Base-by-base conservation (phyloP, 495 filamentous ascomycete genomes). In the Alectoria sarmentosa region DNA sequence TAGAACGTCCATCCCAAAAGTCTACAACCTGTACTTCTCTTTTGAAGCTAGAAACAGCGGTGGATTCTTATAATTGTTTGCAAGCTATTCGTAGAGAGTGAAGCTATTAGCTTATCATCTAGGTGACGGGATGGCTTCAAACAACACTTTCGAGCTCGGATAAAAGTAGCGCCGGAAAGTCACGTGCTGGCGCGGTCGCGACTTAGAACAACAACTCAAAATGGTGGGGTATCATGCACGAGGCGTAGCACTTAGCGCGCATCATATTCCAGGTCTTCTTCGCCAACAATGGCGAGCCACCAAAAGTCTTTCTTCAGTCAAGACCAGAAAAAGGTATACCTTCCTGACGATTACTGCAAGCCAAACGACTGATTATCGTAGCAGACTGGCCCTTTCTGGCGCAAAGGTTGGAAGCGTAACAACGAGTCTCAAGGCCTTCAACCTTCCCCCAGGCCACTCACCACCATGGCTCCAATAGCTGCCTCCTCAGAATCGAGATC, bases 401-500 rank as follows among this genome's bases (percentile, higher is more conserved):
- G 58, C 38, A 48, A 54, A 62, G n/a, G 61, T 23, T 57, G 49
- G 48, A 67, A 63, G 34, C 32, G 32, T 49, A 39, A 62, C 19
- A 65, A 62, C 19, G 52, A 44, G 1, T 26, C 57, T 57, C 36
- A 21, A 13, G 34, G 49, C 8, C n/a, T 46, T n/a, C 30, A 65
- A 2, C 26, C 57, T 15, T 32, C 57, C 34, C 8, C 37, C 8
- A 65, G 36, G 34, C 52, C 63, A 4, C 17, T 39, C 26, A 11
- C 39, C 4, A 4, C 19, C 38, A 32, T 63, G 54, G 34, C 52
- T 54, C 65, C 69, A 37, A 69, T 67, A 28, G 64, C 67, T 46
- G 69, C 65, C 19, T 86, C 83, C 13, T 77, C 79, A 1, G 75
- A 82, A 65, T 82, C 84, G 7, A 83, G 77, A 67, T 77, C 80